Conservation (phyloP, 257 asterid genomes). For the Vinca minor region DNA sequence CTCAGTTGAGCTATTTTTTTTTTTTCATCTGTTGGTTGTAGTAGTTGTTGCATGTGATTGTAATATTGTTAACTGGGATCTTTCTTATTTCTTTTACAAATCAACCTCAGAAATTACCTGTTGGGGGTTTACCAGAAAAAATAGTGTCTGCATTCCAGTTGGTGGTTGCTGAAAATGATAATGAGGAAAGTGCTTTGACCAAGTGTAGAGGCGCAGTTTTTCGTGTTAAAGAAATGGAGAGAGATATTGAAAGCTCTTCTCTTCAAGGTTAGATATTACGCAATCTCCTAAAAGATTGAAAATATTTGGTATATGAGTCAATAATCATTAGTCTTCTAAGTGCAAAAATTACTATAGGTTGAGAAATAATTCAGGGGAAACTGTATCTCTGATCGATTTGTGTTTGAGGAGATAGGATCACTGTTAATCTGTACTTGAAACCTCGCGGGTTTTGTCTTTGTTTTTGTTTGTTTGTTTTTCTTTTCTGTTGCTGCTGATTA, state of each 20-base stretch:
- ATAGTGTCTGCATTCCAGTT: slow-evolving; percentile 65
- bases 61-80: slow-evolving; percentile 12
- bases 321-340: not conserved
- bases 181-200: slow-evolving; percentile 60
- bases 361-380: not conserved
- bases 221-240: slow-evolving; percentile 50
- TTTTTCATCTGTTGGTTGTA: slow-evolving; percentile 13
- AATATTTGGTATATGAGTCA: not conserved
- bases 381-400: not conserved
- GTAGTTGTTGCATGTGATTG: slow-evolving; percentile 4
- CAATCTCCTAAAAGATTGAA: not conserved
- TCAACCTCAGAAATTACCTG: slow-evolving; percentile 69
- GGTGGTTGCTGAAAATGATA: slow-evolving; percentile 57
- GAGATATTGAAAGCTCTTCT: slow-evolving; percentile 45
- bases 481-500: not conserved
- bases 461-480: too few relatives aligned
- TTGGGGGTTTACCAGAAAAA: slow-evolving; percentile 77
- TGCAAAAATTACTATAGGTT: not conserved
- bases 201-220: slow-evolving; percentile 53
- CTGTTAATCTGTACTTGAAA: not conserved
- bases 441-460: too few relatives aligned
- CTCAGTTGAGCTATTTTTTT: slow-evolving; percentile 11
- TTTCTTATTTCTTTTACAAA: slow-evolving; percentile 2
- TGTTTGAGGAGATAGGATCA: not conserved
- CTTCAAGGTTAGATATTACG: slow-evolving; percentile 50